These are phyloP conservation scores for Pecoramyces ruminantium DNA, from an alignment of 192 early-diverging fungal species.

Conservation along the genomic window DNA sequence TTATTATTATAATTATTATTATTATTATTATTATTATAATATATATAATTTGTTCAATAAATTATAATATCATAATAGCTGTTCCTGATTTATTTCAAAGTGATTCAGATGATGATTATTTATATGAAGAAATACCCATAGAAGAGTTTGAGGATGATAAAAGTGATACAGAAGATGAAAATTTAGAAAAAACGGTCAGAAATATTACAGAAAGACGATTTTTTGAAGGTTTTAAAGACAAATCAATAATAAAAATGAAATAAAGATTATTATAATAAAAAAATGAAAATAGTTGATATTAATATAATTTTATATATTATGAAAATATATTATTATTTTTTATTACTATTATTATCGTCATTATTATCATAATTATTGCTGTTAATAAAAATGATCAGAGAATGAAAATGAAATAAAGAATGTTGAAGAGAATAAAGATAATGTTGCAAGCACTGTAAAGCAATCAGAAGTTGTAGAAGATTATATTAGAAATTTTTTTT, in stretches of 20 bases:
- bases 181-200: background rate
- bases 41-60: too few relatives aligned
- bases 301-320: too few relatives aligned
- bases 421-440: background rate
- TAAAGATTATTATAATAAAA: too few relatives aligned
- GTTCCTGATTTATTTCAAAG: background rate
- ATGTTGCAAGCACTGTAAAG: constrained; percentile 4
- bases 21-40: too few relatives aligned
- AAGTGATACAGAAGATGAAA: background rate
- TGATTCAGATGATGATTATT: background rate
- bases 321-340: too few relatives aligned
- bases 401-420: background rate
- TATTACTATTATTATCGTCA: too few relatives aligned
- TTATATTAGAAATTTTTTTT: constrained; percentile 33
- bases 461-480: constrained; percentile 39
- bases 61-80: background rate
- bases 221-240: background rate
- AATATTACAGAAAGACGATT: background rate
- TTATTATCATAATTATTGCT: too few relatives aligned
- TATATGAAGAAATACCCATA: background rate
- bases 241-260: too few relatives aligned
- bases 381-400: too few relatives aligned
- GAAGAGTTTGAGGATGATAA: background rate
- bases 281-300: too few relatives aligned
- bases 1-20: too few relatives aligned